phyloP scores from a whole-genome alignment of 2,329 filamentous ascomycete genomes.

The Paraphaeosphaeria sporulosa region DNA sequence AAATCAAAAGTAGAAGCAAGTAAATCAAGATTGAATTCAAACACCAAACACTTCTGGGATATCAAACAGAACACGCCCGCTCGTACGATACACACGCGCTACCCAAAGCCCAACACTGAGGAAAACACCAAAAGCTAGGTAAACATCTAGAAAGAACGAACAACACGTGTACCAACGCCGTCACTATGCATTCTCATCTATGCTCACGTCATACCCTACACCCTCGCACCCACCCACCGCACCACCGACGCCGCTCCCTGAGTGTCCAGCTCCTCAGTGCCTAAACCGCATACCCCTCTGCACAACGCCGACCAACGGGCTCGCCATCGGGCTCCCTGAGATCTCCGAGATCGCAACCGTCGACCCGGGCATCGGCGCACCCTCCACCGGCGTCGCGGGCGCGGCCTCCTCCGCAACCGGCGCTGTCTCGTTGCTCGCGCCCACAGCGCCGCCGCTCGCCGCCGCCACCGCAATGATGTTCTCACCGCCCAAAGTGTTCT shows the following conservation, averaged over 20 bases:
- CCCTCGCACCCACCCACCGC: too few relatives aligned
- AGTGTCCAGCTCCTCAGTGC: neutral
- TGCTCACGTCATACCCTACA: too few relatives aligned
- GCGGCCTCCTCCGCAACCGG: neutral
- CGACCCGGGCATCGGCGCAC: neutral
- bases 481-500: conserved; percentile 56
- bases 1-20: too few relatives aligned
- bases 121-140: too few relatives aligned
- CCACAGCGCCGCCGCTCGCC: neutral
- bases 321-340: conserved; percentile 5
- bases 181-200: too few relatives aligned
- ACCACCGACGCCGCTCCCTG: too few relatives aligned
- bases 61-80: too few relatives aligned
- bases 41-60: neutral
- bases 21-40: too few relatives aligned
- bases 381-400: neutral
- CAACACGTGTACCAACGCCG: too few relatives aligned
- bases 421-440: neutral
- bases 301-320: conserved; percentile 8
- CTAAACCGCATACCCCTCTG: conserved; percentile 12
- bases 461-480: conserved; percentile 47
- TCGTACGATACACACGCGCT: neutral
- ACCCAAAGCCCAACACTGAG: too few relatives aligned
- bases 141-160: too few relatives aligned
- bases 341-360: conserved; percentile 10